A percentile compares a stretch with the other conserved stretches of the same genome.
phyloP scores from a whole-genome alignment of 2,329 filamentous ascomycete species.

The Passalora sequoiae region DNA sequence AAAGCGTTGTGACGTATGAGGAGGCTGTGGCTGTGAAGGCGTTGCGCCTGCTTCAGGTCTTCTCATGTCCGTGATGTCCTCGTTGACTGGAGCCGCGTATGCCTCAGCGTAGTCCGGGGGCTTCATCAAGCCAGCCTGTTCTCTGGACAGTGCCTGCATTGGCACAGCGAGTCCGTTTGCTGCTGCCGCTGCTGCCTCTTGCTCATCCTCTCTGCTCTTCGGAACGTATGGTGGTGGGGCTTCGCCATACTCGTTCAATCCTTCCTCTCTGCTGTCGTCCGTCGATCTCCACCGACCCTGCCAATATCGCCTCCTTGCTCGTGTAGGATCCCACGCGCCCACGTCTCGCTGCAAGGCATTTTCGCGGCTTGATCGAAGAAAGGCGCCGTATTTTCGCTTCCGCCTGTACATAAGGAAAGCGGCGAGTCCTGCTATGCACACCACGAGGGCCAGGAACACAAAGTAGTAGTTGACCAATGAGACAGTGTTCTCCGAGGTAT shows the following conservation, averaged over 20 bases:
- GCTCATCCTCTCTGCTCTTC: slow-evolving; percentile 27
- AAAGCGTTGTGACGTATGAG: not conserved
- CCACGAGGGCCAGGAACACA: slow-evolving; percentile 52
- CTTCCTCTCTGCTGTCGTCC: slow-evolving; percentile 45
- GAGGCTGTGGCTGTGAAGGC: not conserved
- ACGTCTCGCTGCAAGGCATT: slow-evolving; percentile 17
- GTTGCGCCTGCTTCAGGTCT: not conserved
- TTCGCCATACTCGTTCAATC: slow-evolving; percentile 59
- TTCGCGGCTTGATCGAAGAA: slow-evolving; percentile 10
- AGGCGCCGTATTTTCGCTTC: slow-evolving; percentile 29
- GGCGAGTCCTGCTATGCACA: slow-evolving; percentile 43
- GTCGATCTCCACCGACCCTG: slow-evolving; percentile 19
- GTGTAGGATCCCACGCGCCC: slow-evolving; percentile 11
- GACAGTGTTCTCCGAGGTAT: slow-evolving; percentile 9
- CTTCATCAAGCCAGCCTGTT: slow-evolving; percentile 33
- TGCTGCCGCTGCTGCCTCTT: slow-evolving; percentile 8
- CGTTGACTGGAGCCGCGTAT: slow-evolving; percentile 2
- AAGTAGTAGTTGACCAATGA: slow-evolving; percentile 48
- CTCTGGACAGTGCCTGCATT: slow-evolving; percentile 36
- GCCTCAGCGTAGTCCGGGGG: slow-evolving; percentile 40
- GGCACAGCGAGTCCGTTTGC: slow-evolving; percentile 32
- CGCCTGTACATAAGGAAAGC: slow-evolving; percentile 45
- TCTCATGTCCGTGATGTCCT: not conserved
- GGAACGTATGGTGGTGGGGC: slow-evolving; percentile 58
- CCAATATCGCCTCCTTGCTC: slow-evolving; percentile 28